Evolutionary conservation across 2,329 filamentous ascomycete species (phyloP).

Genomic region (Dothistroma pini): DNA sequence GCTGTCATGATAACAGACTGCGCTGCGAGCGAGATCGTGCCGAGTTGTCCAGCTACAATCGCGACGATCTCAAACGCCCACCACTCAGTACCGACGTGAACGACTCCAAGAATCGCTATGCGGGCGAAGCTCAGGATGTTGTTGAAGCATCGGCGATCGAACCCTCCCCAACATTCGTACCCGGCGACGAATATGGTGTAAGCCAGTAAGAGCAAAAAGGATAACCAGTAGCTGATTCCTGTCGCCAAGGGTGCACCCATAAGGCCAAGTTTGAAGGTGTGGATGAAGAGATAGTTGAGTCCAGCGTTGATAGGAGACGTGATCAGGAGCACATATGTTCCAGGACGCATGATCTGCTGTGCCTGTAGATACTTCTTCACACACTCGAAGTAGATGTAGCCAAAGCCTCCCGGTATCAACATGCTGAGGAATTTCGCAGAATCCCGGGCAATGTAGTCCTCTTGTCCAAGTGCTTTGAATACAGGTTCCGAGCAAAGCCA

Average conservation of each 20-base stretch:
- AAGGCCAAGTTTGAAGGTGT: slow-evolving; percentile 66
- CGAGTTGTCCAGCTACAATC: slow-evolving; percentile 73
- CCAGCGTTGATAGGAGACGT: slow-evolving; percentile 58
- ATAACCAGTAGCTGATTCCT: slow-evolving; percentile 80
- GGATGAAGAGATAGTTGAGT: slow-evolving; percentile 66
- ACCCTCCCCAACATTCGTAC: slow-evolving; percentile 73
- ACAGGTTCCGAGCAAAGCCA: slow-evolving; percentile 73
- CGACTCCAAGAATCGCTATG: slow-evolving; percentile 69
- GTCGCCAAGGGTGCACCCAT: slow-evolving; percentile 79
- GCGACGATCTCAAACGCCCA: slow-evolving; percentile 93
- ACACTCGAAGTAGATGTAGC: slow-evolving; percentile 83
- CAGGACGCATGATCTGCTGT: slow-evolving; percentile 61
- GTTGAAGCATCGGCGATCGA: slow-evolving; percentile 59
- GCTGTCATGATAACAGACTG: slow-evolving; percentile 69
- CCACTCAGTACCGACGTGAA: slow-evolving; percentile 86
- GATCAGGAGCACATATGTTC: slow-evolving; percentile 60
- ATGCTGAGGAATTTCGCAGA: slow-evolving; percentile 69
- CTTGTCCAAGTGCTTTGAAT: slow-evolving; percentile 72
- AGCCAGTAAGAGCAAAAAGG: slow-evolving; percentile 69
- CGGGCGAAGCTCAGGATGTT: slow-evolving; percentile 69
- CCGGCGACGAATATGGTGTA: slow-evolving; percentile 70
- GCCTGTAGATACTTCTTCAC: slow-evolving; percentile 62
- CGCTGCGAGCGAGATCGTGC: slow-evolving; percentile 72
- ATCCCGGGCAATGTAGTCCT: slow-evolving; percentile 70
- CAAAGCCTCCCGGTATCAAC: slow-evolving; percentile 74